A percentile compares a stretch with the other conserved stretches of the same genome.
Evolutionary conservation across 208 protist genomes (phyloP).

Genomic region (Acanthamoeba quina): DNA sequence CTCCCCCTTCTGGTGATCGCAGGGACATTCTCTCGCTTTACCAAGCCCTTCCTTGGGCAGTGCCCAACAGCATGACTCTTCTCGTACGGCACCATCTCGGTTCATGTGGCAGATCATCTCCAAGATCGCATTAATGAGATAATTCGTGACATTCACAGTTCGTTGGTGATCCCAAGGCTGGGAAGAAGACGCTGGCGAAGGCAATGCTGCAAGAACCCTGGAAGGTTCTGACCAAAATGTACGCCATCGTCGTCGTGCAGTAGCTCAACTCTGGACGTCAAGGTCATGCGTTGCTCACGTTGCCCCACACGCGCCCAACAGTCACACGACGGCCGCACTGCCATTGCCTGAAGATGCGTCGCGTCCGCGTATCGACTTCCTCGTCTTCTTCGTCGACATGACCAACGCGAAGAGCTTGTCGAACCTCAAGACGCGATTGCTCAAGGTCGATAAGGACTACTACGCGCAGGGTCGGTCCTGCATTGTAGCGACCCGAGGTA

Average conservation of each 20-base stretch:
- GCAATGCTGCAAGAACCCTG: neutral
- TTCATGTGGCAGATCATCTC: neutral
- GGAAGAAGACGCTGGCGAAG: conserved; percentile 40
- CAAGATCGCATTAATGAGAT: neutral
- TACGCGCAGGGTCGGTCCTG: neutral
- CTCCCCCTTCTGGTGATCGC: neutral
- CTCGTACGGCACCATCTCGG: neutral
- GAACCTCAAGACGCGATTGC: conserved; percentile 23
- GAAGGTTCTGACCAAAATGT: conserved; percentile 17
- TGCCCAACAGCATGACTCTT: conserved; percentile 24
- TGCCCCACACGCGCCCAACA: neutral
- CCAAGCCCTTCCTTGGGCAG: conserved; percentile 3
- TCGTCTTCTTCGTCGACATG: conserved; percentile 69
- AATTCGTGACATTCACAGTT: neutral
- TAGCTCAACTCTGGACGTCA: too few species aligned
- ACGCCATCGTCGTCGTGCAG: too few species aligned
- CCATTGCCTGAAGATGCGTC: conserved; percentile 14
- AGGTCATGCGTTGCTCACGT: neutral
- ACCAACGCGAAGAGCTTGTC: conserved; percentile 14
- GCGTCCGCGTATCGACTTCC: conserved; percentile 19
- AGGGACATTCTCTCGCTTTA: neutral
- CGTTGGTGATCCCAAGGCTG: conserved; percentile 35
- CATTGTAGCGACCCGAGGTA: conserved; percentile 12
- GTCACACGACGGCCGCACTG: neutral
- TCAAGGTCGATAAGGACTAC: conserved; percentile 58